These are phyloP conservation scores for Fusarium buxicola DNA, from an alignment of 2,329 filamentous ascomycete genomes.

Conservation along the genomic window DNA sequence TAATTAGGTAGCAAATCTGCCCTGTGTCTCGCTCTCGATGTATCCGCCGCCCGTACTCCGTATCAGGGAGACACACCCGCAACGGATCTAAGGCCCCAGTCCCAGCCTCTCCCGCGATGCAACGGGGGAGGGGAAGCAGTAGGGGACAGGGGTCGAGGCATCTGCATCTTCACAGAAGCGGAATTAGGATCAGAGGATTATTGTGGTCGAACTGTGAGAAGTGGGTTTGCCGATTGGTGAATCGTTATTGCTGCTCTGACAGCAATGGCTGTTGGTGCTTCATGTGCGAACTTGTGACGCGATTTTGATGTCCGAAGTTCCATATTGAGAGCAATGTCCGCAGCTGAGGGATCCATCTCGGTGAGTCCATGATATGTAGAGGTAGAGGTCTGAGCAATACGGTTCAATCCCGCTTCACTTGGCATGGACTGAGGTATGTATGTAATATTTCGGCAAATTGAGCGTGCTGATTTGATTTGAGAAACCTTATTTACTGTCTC, in stretches of 20 bases:
- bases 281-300: constrained; percentile 11
- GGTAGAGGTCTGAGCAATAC: too few species aligned
- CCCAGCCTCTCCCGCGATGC: constrained; percentile 32
- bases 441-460: constrained; percentile 11
- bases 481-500: constrained; percentile 15
- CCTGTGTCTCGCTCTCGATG: not conserved
- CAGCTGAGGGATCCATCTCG: constrained; percentile 4
- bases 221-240: not conserved
- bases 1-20: not conserved
- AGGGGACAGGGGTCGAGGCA: constrained; percentile 26
- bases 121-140: constrained; percentile 1
- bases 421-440: too few species aligned
- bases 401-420: not conserved
- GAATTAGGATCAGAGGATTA: constrained; percentile 18
- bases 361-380: constrained; percentile 17
- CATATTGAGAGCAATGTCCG: constrained; percentile 18
- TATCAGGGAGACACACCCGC: constrained; percentile 14
- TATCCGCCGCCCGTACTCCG: constrained; percentile 14
- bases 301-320: constrained; percentile 13
- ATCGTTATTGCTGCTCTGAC: constrained; percentile 15
- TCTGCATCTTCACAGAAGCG: constrained; percentile 33
- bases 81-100: constrained; percentile 12
- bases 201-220: constrained; percentile 1
- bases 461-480: constrained; percentile 5
- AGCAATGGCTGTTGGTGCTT: not conserved